Percentiles rank a stretch among this genome's conserved stretches.
Evolutionary conservation across 768 basidiomycete species (phyloP).

Genomic region (Fomitopsis pulvina): DNA sequence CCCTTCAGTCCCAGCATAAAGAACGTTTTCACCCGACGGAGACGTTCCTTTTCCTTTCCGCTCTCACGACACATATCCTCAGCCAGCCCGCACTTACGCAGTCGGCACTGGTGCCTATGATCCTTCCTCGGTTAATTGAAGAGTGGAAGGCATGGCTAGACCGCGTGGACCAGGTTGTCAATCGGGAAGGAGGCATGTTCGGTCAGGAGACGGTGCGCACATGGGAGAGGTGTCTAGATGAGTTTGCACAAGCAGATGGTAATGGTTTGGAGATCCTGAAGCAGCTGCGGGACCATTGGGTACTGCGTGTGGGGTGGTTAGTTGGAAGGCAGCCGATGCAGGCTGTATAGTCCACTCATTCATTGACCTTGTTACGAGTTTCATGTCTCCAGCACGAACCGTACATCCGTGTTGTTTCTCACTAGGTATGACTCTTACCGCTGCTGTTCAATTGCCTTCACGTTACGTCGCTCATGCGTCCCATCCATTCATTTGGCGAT

Average conservation of each 20-base stretch:
- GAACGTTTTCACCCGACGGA: constrained; percentile 69
- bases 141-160: constrained; percentile 81
- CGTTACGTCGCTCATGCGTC: no score
- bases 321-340: constrained; percentile 43
- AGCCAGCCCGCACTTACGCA: constrained; percentile 65
- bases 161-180: constrained; percentile 62
- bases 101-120: constrained; percentile 44
- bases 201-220: constrained; percentile 57
- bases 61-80: constrained; percentile 61
- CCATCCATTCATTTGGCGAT: no score
- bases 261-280: constrained; percentile 36
- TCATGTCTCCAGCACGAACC: no score
- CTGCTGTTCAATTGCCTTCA: no score
- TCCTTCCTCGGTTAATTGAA: constrained; percentile 57
- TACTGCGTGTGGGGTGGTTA: constrained; percentile 72
- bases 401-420: no score
- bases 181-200: constrained; percentile 74
- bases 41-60: constrained; percentile 63
- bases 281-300: constrained; percentile 57
- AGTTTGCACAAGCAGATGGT: constrained; percentile 49
- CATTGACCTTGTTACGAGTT: no score
- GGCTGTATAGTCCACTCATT: constrained; percentile 26
- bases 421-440: no score
- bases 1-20: constrained; percentile 46
- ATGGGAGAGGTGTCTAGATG: constrained; percentile 69